Evolutionary conservation across 768 basidiomycete genomes (phyloP), one percentile per base, ranked within the genome.

Genomic region (Lactarius sanguifluus): DNA sequence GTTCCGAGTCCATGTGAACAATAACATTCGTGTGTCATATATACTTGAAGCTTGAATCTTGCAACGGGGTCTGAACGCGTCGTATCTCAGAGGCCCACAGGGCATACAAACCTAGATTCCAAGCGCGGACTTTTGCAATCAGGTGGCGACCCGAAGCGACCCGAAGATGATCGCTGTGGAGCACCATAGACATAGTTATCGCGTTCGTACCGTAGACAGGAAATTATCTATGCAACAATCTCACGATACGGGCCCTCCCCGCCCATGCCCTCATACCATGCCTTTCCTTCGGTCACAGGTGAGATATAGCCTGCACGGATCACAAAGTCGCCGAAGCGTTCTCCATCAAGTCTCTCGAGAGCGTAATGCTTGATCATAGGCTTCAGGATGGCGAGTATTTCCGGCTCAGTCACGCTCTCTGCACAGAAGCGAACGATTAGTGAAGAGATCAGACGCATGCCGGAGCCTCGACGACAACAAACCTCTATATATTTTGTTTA

Each of bases 331-430:
- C 97, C 97, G 73, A 99, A 98, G 64, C 81, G 88, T 77, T 99
- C 97, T 36, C 92, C 94, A 10, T 92, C 88, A 4, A 81, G 78
- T 56, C 96, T 83, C 76, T 98, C 95, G 32, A 91, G 79, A 0
- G 96, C 94, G 75, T 94, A 99, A 65, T 85, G 82, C 77, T 93
- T 94, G 83, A 99, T 96, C 92, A 99, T 95, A 0, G 95, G 96
- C 64, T 76, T 72, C 28, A 99, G 85, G 69, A 96, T 96, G 6
- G 87, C 87, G 61, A 99, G 79, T 63, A 97, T 97, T 76, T 97
- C 94, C 9, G 88, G 91, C 76, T 96, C 95, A 3, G 91, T 89
- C 45, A 96, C 93, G 7, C 86, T 84, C 81, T 94, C 92, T 91
- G 75, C 2, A n/a, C 34, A 55, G 45, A 30, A n/a, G 13, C 16